Evolutionary conservation across 371 early-diverging fungal species (phyloP), one percentile per base, ranked within the genome.

Genomic region (Blakeslea trispora): DNA sequence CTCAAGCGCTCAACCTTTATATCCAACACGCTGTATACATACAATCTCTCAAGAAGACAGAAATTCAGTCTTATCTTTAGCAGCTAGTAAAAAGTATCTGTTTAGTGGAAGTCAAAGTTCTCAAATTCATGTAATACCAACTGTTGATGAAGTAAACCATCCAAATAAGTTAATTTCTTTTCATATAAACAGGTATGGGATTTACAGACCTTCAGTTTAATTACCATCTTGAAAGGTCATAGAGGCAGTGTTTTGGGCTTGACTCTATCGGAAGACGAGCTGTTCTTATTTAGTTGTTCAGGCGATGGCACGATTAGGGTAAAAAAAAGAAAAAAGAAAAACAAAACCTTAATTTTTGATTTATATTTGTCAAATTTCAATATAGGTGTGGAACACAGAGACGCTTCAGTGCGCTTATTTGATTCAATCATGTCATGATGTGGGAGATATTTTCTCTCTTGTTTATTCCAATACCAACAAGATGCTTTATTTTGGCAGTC

Each of bases 101-200:
- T 89, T 90, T 58, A 86, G 88, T 60, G 91, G 92, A 3, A 83
- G 89, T 35, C 89, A 91, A 59, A 81, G 81, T 34, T 85, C 80
- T 24, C 68, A 69, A 40, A 88, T 89, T 53, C 78, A 81, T 63
- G 83, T 81, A 75, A n/a, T n/a, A n/a, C n/a, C n/a, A n/a, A n/a
- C n/a, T 52, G 47, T 11, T 23, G 32, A 31, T 5, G 28, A 13
- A 28, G 17, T 24, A 15, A 11, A 23, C 8, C 34, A 17, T 34
- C 19, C 19, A 19, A 32, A 11, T 2, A 15, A 15, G 5, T 17
- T 39, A n/a, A 14, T 23, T 10, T 28, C 28, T 28, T 7, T 28
- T 5, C 28, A 28, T 7, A 7, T 7, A 28, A 7, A 21, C 14
- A 87, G 88, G 91, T 89, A 10, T 92, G 92, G 92, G 78, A 82